Base-by-base conservation (phyloP, 805 yeast species). In the Hanseniaspora meyeri region DNA sequence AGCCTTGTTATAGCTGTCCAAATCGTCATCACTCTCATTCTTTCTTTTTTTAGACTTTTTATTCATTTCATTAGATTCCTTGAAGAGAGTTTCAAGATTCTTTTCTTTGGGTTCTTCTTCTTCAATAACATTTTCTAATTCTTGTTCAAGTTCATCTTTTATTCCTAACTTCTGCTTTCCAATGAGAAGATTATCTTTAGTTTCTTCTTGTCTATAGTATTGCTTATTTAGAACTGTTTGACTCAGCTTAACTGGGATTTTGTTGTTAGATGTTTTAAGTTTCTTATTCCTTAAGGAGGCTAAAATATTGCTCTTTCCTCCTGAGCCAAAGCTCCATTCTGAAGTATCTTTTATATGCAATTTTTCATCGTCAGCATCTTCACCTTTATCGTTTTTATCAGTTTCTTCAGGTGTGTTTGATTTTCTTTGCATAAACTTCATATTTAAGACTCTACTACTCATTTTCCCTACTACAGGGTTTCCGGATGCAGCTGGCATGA, bases 361-460 rank as follows among this genome's bases (percentile, higher is more conserved):
- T 73, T 77, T 49, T 64, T 69, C 55, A 65, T 64, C 42, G 16
- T 64, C 60, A 40, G 66, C 70, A 42, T 70, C 72, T n/a, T 67
- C 66, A 40, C 72, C 64, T 32, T 66, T 43, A 7, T 16, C 32
- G 55, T 64, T 62, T 58, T 65, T 65, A 27, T 65, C 69, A 27
- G 63, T 67, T n/a, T 65, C 65, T 40, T 70, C 74, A 24, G 76
- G 3, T n/a, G 24, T 37, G 4, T 29, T 45, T 0, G 29, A 24
- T 19, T 49, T 78, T 38, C 74, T 66, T 48, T 67, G 72, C 82
- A 80, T 78, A 72, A 81, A 82, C 74, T 87, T 87, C 96, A 87
- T 87, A 77, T 83, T 84, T 81, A 83, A 73, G 63, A 87, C 86
- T 63, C 88, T 77, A 63, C 79, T 78, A 31, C 93, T 84, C 57